Evolutionary conservation across 164 flowering plant genomes (phyloP).

Genomic region (Litsea cubeba): DNA sequence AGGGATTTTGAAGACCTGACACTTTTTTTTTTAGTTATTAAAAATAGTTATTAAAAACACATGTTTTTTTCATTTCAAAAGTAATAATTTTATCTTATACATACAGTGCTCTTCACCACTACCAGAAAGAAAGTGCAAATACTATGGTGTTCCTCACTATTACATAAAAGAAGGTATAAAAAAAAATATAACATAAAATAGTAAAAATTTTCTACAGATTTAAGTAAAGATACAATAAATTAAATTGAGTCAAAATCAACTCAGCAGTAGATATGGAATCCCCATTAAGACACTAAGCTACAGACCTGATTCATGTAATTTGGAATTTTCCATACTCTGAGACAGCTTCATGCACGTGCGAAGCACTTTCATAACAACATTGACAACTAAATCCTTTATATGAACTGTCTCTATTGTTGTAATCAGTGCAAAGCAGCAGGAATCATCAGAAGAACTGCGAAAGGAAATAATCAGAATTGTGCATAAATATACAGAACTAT

Average conservation of each 20-base stretch:
- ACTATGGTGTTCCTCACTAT: no score
- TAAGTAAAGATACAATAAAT: no score
- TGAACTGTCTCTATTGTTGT: constrained; percentile 57
- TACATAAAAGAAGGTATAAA: no score
- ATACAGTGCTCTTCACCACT: no score
- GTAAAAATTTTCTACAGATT: background rate
- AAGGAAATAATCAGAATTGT: background rate
- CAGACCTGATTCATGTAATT: constrained; percentile 49
- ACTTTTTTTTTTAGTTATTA: no score
- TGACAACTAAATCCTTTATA: constrained; percentile 33
- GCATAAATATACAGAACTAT: background rate
- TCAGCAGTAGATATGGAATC: background rate
- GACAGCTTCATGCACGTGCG: constrained; percentile 38
- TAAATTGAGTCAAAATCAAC: background rate
- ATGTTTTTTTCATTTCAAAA: no score
- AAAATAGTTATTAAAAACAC: no score
- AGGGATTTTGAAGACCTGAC: no score
- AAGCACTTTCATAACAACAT: constrained; percentile 51
- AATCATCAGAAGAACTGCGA: constrained; percentile 58
- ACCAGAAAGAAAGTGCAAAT: no score
- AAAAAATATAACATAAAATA: no score
- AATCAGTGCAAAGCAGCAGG: constrained; percentile 33
- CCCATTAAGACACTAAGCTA: background rate
- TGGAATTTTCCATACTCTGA: constrained; percentile 23
- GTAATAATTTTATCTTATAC: no score